phyloP scores from a whole-genome alignment of 208 protist genomes.

The Angomonas desouzai region DNA sequence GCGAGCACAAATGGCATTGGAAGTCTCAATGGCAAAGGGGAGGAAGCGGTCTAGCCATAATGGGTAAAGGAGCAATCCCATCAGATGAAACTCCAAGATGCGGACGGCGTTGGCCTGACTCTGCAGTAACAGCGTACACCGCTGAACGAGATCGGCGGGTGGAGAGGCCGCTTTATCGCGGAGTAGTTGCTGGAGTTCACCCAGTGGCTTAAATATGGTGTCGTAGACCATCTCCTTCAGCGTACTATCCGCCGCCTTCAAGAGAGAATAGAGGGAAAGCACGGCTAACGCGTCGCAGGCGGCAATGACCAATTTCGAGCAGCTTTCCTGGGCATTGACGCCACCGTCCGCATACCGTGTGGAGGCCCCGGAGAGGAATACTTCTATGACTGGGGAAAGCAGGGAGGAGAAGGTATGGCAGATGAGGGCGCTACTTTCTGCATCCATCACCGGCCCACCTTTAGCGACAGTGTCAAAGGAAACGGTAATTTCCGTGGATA shows the following conservation, averaged over 20 bases:
- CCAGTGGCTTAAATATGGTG: neutral
- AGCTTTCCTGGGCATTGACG: neutral
- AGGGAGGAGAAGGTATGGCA: neutral
- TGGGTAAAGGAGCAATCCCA: neutral
- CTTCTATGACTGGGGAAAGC: neutral
- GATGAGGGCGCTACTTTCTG: neutral
- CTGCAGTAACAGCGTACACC: neutral
- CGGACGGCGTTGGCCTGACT: neutral
- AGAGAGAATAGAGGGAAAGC: neutral
- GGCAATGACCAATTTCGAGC: neutral
- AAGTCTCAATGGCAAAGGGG: neutral
- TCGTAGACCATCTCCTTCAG: neutral
- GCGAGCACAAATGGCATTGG: constrained; percentile 4
- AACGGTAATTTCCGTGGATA: constrained; percentile 7
- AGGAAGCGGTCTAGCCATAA: neutral
- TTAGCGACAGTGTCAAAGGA: neutral
- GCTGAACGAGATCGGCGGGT: neutral
- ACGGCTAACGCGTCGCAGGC: constrained; percentile 1
- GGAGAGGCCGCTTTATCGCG: neutral
- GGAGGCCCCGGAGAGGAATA: neutral
- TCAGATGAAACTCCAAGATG: neutral
- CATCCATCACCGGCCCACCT: neutral
- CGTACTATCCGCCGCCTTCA: neutral
- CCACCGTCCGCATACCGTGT: neutral
- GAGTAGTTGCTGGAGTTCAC: neutral